These are phyloP conservation scores for Mesotaenium endlicherianum DNA, from an alignment of 139 green algal species.

Conservation along the genomic window DNA sequence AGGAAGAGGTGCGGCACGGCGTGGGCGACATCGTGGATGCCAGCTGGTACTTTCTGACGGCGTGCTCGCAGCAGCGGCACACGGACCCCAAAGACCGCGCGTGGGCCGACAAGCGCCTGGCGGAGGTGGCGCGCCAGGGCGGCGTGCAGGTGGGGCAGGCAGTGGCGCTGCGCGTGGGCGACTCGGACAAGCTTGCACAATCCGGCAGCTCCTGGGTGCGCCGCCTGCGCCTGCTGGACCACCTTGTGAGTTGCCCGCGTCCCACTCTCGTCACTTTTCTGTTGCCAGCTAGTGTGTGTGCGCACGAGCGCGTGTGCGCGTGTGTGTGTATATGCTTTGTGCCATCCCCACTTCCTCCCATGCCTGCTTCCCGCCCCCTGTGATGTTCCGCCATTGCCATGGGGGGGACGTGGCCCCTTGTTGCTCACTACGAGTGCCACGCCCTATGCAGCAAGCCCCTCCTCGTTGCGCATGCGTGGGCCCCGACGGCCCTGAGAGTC, in stretches of 20 bases:
- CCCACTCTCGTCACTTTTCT: too few species aligned
- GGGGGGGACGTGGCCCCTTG: too few species aligned
- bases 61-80: neutral
- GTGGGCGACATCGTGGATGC: slow-evolving; percentile 14
- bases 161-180: neutral
- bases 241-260: neutral
- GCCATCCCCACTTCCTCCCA: too few species aligned
- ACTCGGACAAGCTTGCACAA: neutral
- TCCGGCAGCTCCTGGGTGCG: neutral
- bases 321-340: too few species aligned
- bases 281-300: too few species aligned
- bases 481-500: too few species aligned
- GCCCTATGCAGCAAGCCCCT: too few species aligned
- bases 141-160: neutral
- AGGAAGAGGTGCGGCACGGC: neutral
- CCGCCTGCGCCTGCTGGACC: slow-evolving; percentile 10
- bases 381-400: too few species aligned
- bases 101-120: neutral
- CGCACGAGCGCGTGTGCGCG: too few species aligned
- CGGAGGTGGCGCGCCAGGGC: neutral
- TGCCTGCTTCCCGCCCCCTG: too few species aligned
- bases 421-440: too few species aligned
- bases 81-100: neutral
- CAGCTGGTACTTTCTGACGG: slow-evolving; percentile 5
- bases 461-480: too few species aligned